Base-by-base conservation (phyloP, 1,284 basidiomycete species). In the Cutaneotrichosporon sp. region DNA sequence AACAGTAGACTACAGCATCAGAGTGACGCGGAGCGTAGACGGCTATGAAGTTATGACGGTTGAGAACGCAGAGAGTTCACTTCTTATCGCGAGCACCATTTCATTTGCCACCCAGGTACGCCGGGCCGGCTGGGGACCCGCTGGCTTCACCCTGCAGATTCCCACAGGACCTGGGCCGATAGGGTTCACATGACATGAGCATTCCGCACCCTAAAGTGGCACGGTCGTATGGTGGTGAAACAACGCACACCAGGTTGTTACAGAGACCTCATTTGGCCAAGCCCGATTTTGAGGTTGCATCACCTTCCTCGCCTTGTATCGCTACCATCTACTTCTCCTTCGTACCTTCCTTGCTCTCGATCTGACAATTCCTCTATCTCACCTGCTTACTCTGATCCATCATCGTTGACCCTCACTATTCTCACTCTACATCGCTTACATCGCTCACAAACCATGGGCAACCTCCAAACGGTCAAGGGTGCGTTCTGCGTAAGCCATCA, bases 381-480 rank as follows among this genome's bases (percentile, higher is more conserved):
- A 51, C 22, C 21, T 30, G 4, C 22, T 6, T 13, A n/a, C 38
- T n/a, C 40, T 46, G 42, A 22, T 34, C 40, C 9, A 34, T 22
- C 21, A 13, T 30, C 31, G 21, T 26, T 16, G 4, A 31, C 7
- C 31, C 50, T 52, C 31, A 52, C 51, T 5, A 34, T 51, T 26
- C 49, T 26, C 22, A 51, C 49, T 10, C 30, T 30, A 3, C 49
- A 30, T 3, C 49, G 53, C 53, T 40, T 36, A 36, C 32, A 56
- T 18, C 16, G 14, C 5, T 32, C 52, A 1, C 34, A 16, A 52
- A 53, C 8, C 11, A 61, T 55, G 56, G 8, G 57, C 57, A 58
- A n/a, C 47, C 47, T 59, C 38, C 21, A 30, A 16, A 42, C 16
- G 13, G 34, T 65, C 16, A 56, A 65, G 58, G 57, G 64, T 60